Conservation (phyloP, 2,329 filamentous ascomycete genomes). For the Lizonia empirigonia region DNA sequence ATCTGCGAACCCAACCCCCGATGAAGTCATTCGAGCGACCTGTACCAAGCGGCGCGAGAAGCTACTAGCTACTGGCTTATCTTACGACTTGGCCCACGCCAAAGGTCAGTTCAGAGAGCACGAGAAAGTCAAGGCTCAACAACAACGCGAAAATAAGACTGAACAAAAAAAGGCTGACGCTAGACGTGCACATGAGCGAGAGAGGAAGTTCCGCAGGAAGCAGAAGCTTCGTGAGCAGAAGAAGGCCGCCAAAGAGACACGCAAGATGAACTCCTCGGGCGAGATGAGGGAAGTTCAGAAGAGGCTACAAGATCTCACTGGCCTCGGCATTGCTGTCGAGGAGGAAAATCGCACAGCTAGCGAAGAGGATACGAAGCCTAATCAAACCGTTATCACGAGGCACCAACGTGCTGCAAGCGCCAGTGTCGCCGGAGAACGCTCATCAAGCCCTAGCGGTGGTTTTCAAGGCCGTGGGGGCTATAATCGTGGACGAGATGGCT, state of each 20-base stretch:
- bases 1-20: constrained; percentile 59
- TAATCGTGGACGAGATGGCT: constrained; percentile 45
- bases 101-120: constrained; percentile 64
- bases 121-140: constrained; percentile 53
- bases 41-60: constrained; percentile 72
- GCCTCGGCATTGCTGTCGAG: constrained; percentile 44
- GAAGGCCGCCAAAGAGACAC: constrained; percentile 42
- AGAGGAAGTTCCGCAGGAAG: constrained; percentile 46
- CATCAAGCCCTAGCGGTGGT: constrained; percentile 38
- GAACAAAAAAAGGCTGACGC: constrained; percentile 44
- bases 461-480: constrained; percentile 42
- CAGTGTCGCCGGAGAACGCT: constrained; percentile 36
- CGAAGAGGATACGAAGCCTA: constrained; percentile 39
- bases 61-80: constrained; percentile 70
- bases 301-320: constrained; percentile 37
- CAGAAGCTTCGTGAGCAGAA: constrained; percentile 47
- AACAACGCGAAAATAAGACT: constrained; percentile 47
- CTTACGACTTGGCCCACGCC: constrained; percentile 72
- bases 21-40: constrained; percentile 70
- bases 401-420: constrained; percentile 41
- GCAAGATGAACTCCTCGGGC: constrained; percentile 26
- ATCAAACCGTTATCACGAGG: constrained; percentile 33
- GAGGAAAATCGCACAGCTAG: constrained; percentile 37
- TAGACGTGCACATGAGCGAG: constrained; percentile 47
- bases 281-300: constrained; percentile 37